Base-by-base conservation (phyloP, 768 basidiomycete species). In the Pisolithus orientalis region DNA sequence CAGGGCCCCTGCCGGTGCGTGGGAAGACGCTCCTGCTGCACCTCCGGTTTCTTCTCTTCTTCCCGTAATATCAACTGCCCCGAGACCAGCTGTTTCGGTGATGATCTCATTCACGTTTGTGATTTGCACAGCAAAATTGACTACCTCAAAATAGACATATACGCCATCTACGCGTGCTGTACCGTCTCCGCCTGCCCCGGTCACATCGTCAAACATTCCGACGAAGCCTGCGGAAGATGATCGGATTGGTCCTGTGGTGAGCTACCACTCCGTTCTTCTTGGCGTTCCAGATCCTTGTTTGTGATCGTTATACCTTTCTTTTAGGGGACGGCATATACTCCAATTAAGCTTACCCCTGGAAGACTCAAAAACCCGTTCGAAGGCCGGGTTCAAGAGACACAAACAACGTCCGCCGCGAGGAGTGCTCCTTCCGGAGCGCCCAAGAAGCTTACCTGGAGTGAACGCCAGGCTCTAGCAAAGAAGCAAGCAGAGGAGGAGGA, bases 361-460 rank as follows among this genome's bases (percentile, higher is more conserved):
- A 97, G 85, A 68, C 77, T 98, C 48, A 87, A 73, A 58, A 95
- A 93, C 64, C 88, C 87, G 1, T 92, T 79, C 47, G 78, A 79
- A 60, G 76, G 78, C 50, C 77, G 81, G 52, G 56, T 72, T n/a
- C 70, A 71, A 45, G 58, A 60, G 57, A 67, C 16, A n/a, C 70
- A n/a, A 53, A 70, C 59, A 16, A 60, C 4, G 56, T 57, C n/a
- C 57, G 61, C 7, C 57, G 52, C 52, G 55, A 64, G 27, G 62
- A 27, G 44, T 32, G 16, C 53, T 7, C 10, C 47, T 17, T 39
- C 54, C 4, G 71, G 71, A 21, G 80, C 76, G 0, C 53, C 73
- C 1, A 90, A 90, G 73, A 94, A 92, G 67, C 67, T 95, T 55
- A 95, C 94, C 0, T 98, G 95, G 95, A 87, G 80, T 53, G 89